Evolutionary conservation across 2,329 filamentous ascomycete genomes (phyloP).

Genomic region (Colletotrichum incanum): DNA sequence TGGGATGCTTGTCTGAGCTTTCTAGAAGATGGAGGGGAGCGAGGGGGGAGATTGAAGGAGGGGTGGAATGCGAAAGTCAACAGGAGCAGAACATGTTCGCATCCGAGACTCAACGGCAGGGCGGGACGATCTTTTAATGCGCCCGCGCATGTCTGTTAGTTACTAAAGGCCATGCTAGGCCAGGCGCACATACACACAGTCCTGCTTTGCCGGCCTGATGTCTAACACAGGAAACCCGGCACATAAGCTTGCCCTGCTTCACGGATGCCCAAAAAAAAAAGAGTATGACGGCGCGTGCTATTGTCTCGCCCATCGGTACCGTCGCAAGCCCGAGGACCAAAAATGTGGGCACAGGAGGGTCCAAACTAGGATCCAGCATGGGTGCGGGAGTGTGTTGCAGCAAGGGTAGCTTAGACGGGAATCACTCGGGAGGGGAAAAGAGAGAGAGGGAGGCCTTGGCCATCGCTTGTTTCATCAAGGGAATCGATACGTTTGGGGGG

Average conservation of each 20-base stretch:
- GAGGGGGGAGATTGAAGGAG: slow-evolving; percentile 15
- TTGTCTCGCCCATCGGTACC: slow-evolving; percentile 39
- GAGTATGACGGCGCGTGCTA: slow-evolving; percentile 28
- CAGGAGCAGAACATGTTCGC: slow-evolving; percentile 17
- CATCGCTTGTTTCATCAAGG: slow-evolving; percentile 41
- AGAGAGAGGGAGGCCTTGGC: slow-evolving; percentile 29
- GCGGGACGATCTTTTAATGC: slow-evolving; percentile 39
- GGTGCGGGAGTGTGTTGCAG: slow-evolving; percentile 27
- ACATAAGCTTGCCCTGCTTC: slow-evolving; percentile 3
- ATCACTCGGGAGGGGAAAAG: slow-evolving; percentile 29
- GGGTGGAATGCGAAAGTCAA: slow-evolving; percentile 37
- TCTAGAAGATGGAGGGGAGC: slow-evolving; percentile 29
- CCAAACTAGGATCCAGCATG: slow-evolving; percentile 30
- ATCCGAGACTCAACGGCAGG: slow-evolving; percentile 37
- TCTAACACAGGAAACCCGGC: slow-evolving; percentile 5
- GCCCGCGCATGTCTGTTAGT: slow-evolving; percentile 7
- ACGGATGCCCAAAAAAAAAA: slow-evolving; percentile 6
- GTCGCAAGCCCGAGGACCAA: slow-evolving; percentile 39
- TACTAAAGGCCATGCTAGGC: background rate
- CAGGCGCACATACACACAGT: background rate
- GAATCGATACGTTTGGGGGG: slow-evolving; percentile 16
- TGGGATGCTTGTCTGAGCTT: slow-evolving; percentile 31
- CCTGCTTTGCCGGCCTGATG: background rate
- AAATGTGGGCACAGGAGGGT: slow-evolving; percentile 30
- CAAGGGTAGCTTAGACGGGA: slow-evolving; percentile 42